These are phyloP conservation scores for Mortierella antarctica DNA, from an alignment of 192 early-diverging fungal genomes.

Conservation along the genomic window DNA sequence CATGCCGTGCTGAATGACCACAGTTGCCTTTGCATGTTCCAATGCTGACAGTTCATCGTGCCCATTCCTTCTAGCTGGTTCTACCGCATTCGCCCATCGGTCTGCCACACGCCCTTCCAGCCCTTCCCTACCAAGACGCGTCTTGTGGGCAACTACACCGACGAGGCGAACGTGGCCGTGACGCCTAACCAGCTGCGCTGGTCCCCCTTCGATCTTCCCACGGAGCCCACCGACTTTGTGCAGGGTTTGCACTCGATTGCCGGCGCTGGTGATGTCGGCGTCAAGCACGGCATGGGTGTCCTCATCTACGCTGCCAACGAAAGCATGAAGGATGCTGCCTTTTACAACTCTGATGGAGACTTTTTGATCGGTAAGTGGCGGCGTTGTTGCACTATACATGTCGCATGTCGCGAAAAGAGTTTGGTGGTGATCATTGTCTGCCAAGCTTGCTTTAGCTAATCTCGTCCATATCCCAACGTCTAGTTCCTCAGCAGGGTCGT, in stretches of 20 bases:
- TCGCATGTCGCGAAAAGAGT: no score
- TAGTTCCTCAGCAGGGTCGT: slow-evolving; percentile 92
- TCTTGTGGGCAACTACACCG: slow-evolving; percentile 71
- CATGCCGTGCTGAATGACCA: not conserved
- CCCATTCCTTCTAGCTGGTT: slow-evolving; percentile 75
- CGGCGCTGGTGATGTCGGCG: slow-evolving; percentile 86
- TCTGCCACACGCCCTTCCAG: slow-evolving; percentile 81
- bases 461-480: not conserved
- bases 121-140: slow-evolving; percentile 30
- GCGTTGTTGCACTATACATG: not conserved
- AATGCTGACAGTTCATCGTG: not conserved
- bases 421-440: not conserved
- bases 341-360: slow-evolving; percentile 95
- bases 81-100: slow-evolving; percentile 95
- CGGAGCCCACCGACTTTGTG: slow-evolving; percentile 78
- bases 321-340: slow-evolving; percentile 81
- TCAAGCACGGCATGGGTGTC: slow-evolving; percentile 83
- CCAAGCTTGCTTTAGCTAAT: not conserved
- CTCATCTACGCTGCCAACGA: slow-evolving; percentile 84
- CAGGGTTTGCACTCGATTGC: slow-evolving; percentile 86
- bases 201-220: slow-evolving; percentile 86
- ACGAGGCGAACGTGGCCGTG: slow-evolving; percentile 60
- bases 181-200: slow-evolving; percentile 94
- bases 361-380: slow-evolving; percentile 78
- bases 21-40: not conserved